Evolutionary conservation across 176 grass and related monocot genomes (phyloP), one percentile per base, ranked within the genome.

Genomic region (Oryza nivara): DNA sequence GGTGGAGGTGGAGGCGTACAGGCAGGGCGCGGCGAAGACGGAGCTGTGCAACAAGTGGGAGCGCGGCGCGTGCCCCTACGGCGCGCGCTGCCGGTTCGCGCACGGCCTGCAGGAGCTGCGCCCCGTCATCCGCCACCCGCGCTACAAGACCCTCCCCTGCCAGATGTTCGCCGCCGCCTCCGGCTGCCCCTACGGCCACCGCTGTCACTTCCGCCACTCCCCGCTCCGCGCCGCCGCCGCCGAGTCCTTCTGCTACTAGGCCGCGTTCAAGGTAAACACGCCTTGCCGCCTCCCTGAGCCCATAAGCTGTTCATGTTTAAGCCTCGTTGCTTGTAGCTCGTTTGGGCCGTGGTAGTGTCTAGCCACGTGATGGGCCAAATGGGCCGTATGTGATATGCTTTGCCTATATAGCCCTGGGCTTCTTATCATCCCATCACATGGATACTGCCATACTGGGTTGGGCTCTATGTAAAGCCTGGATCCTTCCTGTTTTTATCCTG

Each of bases 21-120:
- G 82, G 46, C 94, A 97, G 68, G 94, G 91, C 83, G 68, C 90
- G 71, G 25, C 44, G 74, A 96, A 96, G 91, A 96, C 94, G 60
- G 94, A 93, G 91, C 87, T 93, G 70, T 96, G 94, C 91, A 96
- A 96, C 91, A 96, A 96, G 72, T 93, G 94, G 94, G 81, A 87
- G 46, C 26, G 16, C 7, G 89, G 86, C 20, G 70, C 25, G 52
- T 96, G 94, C 75, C 85, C 89, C 54, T 97, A 91, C 74, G 78
- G 67, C 28, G 48, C 40, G 25, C 88, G 88, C n/a, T 96, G 94
- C 88, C 87, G 91, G 68, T 96, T 96, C 73, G 94, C 91, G 81
- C 94, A 96, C 34, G 91, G 91, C 36, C 68, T 91, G 69, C 84
- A 86, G 87, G 94, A 96, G 84, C 89, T 96, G 78, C 77, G 94